phyloP scores from a whole-genome alignment of 768 basidiomycete species.

The Chalciporus piperatus region DNA sequence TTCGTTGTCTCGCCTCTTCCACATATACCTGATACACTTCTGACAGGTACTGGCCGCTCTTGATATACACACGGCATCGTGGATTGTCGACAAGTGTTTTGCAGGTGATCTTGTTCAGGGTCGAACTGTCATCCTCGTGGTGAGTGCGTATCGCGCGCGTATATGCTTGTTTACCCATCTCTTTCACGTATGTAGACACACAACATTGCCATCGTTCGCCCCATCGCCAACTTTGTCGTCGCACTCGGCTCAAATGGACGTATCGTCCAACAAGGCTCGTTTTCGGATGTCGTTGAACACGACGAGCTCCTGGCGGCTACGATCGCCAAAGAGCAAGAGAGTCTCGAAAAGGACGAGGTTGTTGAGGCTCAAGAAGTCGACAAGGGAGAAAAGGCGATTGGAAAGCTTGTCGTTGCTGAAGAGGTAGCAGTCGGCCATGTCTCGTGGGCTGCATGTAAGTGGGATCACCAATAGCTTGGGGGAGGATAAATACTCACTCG shows the following conservation, averaged over 20 bases:
- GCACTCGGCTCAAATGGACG: conserved; percentile 54
- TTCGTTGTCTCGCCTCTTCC: background rate
- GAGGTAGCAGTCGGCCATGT: conserved; percentile 62
- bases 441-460: conserved; percentile 45
- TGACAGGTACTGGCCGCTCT: conserved; percentile 48
- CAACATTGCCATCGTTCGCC: conserved; percentile 29
- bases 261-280: conserved; percentile 46
- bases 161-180: no score
- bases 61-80: conserved; percentile 53
- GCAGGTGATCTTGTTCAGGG: conserved; percentile 43
- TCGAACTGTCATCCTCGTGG: conserved; percentile 52
- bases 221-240: conserved; percentile 41
- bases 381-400: conserved; percentile 31
- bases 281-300: conserved; percentile 45
- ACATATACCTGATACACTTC: background rate
- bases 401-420: conserved; percentile 62
- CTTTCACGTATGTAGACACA: conserved; percentile 24
- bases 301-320: conserved; percentile 33
- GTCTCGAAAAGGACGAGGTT: conserved; percentile 13
- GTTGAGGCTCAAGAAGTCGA: conserved; percentile 17
- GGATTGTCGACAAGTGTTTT: conserved; percentile 49
- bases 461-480: background rate
- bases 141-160: conserved; percentile 22
- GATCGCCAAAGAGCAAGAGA: conserved; percentile 13
- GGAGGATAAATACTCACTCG: background rate